A percentile compares a stretch with the other conserved stretches of the same genome.
phyloP scores from a whole-genome alignment of 140 eudicot genomes.

The Eryngium alpinum region DNA sequence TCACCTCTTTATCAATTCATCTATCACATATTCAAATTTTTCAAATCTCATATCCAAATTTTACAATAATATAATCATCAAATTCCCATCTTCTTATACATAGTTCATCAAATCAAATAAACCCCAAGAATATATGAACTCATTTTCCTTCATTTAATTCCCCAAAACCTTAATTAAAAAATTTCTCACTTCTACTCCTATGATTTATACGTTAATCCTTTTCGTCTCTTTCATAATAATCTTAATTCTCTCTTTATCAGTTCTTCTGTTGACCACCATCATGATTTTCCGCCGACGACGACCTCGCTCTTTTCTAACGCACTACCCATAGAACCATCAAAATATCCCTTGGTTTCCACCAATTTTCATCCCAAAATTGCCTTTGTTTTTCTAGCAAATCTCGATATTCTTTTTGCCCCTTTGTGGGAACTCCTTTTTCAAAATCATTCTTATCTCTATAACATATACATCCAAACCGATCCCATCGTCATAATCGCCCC shows the following conservation, averaged over 20 bases:
- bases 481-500: conserved; percentile 40
- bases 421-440: conserved; percentile 58
- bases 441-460: conserved; percentile 36
- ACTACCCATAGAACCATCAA: conserved; percentile 42
- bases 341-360: conserved; percentile 48
- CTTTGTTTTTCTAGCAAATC: conserved; percentile 71
- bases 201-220: background rate
- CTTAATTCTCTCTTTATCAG: conserved; percentile 36
- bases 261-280: conserved; percentile 59
- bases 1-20: background rate
- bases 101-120: background rate
- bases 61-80: too few relatives aligned
- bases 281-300: conserved; percentile 67
- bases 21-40: background rate
- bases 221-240: background rate
- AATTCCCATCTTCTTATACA: too few relatives aligned
- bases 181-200: conserved; percentile 5
- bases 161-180: background rate
- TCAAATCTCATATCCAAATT: background rate
- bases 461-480: conserved; percentile 71
- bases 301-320: conserved; percentile 63
- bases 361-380: conserved; percentile 68
- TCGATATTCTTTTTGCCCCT: conserved; percentile 61
- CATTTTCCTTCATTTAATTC: background rate
- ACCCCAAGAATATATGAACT: background rate